Evolutionary conservation across 164 flowering plant species (phyloP).

Genomic region (Liquidambar formosana): DNA sequence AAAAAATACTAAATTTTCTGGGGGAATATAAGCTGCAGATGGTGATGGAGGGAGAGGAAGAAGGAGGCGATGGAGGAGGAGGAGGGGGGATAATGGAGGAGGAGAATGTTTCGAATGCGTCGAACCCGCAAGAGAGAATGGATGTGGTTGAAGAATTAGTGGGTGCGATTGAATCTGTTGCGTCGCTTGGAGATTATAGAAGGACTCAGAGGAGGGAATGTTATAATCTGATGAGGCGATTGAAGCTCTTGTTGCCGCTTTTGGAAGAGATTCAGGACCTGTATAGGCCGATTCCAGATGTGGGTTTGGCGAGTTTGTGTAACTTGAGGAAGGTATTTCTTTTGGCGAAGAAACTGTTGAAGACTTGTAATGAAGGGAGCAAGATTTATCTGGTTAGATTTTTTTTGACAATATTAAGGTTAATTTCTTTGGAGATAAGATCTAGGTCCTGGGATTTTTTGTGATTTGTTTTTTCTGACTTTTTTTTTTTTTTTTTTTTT

Average conservation of each 20-base stretch:
- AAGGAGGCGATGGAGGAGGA: slow-evolving; percentile 9
- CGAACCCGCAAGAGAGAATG: slow-evolving; percentile 1
- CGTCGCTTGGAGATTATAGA: slow-evolving; percentile 45
- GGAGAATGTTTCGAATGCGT: not conserved
- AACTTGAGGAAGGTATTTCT: slow-evolving; percentile 49
- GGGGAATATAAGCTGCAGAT: not conserved
- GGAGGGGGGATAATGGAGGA: slow-evolving; percentile 5
- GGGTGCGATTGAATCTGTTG: slow-evolving; percentile 42
- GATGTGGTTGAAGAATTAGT: slow-evolving; percentile 39
- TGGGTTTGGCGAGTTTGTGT: slow-evolving; percentile 22
- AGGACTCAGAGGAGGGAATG: slow-evolving; percentile 63
- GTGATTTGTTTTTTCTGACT: not conserved
- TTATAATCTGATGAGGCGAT: slow-evolving; percentile 48
- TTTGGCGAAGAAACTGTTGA: slow-evolving; percentile 58
- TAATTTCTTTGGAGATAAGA: not conserved
- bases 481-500: not conserved
- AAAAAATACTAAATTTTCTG: not conserved
- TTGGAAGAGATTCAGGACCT: slow-evolving; percentile 60
- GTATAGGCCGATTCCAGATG: slow-evolving; percentile 28
- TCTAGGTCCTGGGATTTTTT: not conserved
- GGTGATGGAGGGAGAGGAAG: slow-evolving; percentile 27
- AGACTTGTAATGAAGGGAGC: slow-evolving; percentile 62
- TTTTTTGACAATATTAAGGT: not conserved
- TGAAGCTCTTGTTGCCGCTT: slow-evolving; percentile 64
- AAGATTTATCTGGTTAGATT: slow-evolving; percentile 68